Evolutionary conservation across 208 protist species (phyloP).

Genomic region (Leishmania tarentolae): DNA sequence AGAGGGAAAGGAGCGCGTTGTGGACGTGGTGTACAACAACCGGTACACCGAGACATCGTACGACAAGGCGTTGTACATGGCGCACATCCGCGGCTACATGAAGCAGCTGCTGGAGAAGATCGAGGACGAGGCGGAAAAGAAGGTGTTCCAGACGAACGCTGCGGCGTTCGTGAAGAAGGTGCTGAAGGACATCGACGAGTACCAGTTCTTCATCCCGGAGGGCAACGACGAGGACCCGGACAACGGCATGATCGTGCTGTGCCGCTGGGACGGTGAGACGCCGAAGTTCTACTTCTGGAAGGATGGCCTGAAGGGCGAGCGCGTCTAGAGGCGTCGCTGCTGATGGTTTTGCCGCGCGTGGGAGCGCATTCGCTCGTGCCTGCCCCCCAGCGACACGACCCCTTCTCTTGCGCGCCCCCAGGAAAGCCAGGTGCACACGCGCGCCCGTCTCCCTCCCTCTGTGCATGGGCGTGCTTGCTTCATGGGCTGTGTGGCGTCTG

Average conservation of each 20-base stretch:
- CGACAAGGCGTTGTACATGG: constrained; percentile 94
- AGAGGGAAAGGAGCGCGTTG: constrained; percentile 77
- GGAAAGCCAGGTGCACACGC: no score
- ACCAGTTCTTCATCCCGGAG: constrained; percentile 93
- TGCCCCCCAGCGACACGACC: background rate
- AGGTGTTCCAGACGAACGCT: constrained; percentile 89
- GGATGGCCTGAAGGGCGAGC: constrained; percentile 85
- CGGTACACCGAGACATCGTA: constrained; percentile 92
- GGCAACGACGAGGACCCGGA: constrained; percentile 92
- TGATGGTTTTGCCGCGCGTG: background rate
- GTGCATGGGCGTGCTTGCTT: no score
- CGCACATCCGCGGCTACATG: constrained; percentile 93
- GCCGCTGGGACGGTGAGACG: constrained; percentile 87
- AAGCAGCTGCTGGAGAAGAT: constrained; percentile 89
- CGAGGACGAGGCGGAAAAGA: constrained; percentile 78
- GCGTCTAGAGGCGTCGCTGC: constrained; percentile 55
- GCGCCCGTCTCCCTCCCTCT: no score
- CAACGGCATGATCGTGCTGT: constrained; percentile 90
- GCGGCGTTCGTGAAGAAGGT: constrained; percentile 92
- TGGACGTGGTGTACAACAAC: constrained; percentile 92
- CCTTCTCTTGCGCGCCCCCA: no score
- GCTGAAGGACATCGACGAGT: constrained; percentile 91
- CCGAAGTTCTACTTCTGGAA: constrained; percentile 92
- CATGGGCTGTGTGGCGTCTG: background rate
- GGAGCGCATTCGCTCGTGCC: background rate